Base-by-base conservation (phyloP, 345 rosid genomes). In the Arabis alpina region DNA sequence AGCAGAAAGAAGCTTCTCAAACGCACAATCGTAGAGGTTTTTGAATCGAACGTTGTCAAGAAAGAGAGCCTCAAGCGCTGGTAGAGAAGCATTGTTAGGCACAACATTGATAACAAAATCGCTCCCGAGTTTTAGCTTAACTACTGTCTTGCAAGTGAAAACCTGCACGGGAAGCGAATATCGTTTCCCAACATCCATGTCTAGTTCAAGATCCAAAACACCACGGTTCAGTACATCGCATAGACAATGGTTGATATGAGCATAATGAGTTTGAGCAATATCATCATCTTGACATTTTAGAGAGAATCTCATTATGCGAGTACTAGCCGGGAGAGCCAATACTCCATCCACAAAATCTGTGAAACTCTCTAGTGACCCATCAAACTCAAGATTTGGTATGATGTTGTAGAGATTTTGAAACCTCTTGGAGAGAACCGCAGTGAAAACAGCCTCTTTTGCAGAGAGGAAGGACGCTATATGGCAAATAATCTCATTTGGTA, bases 71-170 rank as follows among this genome's bases (percentile, higher is more conserved):
- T 62, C 11, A 11, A 62, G 67, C 2, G 42, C 43, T 1, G 67
- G 66, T 15, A 61, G 42, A 32, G 23, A 37, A 45, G 41, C 15
- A 45, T 9, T 15, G 16, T 23, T 14, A 25, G 30, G 30, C 10
- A 23, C 7, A 32, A 2, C 14, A 4, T 24, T 10, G 6, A 51
- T 10, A 51, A 2, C 34, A 51, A 24, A 10, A 6, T 6, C 14
- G 4, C 14, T 25, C 11, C 56, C 36, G 15, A 56, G 24, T 15
- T 36, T 34, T 25, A 64, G 58, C 14, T 37, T 10, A 51, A 50
- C 69, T 3, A 61, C 28, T 2, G 54, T 61, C 27, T 61, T 45
- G 54, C 66, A 28, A 28, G 54, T 16, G 25, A 61, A 61, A 27
- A 61, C 7, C 41, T 61, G 42, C 3, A 2, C 10, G 15, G 54